These are phyloP conservation scores for Hyaloscypha finlandica DNA, from an alignment of 495 filamentous ascomycete species.

Conservation along the genomic window DNA sequence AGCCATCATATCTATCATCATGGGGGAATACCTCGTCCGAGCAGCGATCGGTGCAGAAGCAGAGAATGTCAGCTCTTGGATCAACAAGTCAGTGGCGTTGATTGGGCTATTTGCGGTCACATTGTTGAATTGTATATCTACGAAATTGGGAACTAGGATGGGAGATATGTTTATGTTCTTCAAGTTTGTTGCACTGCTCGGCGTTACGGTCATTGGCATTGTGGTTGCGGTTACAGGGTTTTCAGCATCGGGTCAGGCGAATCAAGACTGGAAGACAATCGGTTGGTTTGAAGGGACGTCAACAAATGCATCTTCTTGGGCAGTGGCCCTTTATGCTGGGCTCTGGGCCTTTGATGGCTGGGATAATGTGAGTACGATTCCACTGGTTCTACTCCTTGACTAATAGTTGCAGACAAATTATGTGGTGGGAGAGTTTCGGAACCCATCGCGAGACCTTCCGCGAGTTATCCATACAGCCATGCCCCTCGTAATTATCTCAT, in stretches of 20 bases:
- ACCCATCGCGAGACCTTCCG: conserved; percentile 86
- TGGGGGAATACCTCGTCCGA: conserved; percentile 92
- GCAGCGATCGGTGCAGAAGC: conserved; percentile 81
- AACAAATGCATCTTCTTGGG: conserved; percentile 77
- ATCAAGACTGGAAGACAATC: conserved; percentile 80
- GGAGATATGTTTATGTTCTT: conserved; percentile 94
- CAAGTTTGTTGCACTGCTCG: conserved; percentile 88
- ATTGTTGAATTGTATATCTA: conserved; percentile 85
- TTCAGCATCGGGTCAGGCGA: conserved; percentile 73
- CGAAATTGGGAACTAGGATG: conserved; percentile 78
- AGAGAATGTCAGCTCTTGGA: conserved; percentile 75
- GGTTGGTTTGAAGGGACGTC: conserved; percentile 90
- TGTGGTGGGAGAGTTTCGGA: conserved; percentile 93
- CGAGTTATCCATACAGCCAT: conserved; percentile 96
- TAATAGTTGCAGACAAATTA: conserved; percentile 75
- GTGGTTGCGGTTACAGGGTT: conserved; percentile 87
- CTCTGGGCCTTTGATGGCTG: conserved; percentile 98
- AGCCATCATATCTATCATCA: conserved; percentile 96
- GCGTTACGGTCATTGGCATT: conserved; percentile 84
- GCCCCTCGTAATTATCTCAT: conserved; percentile 88
- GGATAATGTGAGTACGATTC: conserved; percentile 76
- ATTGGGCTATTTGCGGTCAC: conserved; percentile 75
- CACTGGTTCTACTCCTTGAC: neutral
- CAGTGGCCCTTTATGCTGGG: conserved; percentile 91
- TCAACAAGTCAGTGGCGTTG: conserved; percentile 87